Conservation (phyloP, 73 alveolate species). For the Paramecium biaurelia region DNA sequence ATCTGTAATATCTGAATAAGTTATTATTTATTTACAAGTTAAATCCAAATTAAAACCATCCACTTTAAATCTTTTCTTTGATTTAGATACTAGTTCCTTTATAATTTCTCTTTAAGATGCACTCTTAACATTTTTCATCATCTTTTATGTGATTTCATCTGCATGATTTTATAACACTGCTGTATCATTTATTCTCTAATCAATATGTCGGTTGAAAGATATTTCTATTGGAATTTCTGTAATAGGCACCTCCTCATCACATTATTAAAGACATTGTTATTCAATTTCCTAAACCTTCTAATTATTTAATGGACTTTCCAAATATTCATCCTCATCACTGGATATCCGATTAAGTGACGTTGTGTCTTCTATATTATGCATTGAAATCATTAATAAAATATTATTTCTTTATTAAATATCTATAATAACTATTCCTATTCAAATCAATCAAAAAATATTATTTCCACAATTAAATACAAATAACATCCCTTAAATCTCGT, state of each 20-base stretch:
- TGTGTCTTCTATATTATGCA: neutral
- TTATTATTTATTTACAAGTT: conserved; percentile 62
- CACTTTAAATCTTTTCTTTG: conserved; percentile 66
- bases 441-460: neutral
- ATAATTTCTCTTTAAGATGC: conserved; percentile 6
- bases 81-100: conserved; percentile 63
- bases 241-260: neutral
- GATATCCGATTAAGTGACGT: neutral
- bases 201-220: neutral
- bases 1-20: conserved; percentile 67
- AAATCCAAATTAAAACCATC: conserved; percentile 82
- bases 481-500: too few species aligned
- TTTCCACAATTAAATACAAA: neutral
- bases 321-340: neutral
- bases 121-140: neutral
- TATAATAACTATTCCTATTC: neutral
- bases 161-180: neutral
- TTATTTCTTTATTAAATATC: neutral
- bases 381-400: neutral
- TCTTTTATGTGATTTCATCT: neutral
- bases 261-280: neutral
- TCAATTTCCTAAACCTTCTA: neutral
- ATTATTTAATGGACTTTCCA: neutral
- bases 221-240: neutral
- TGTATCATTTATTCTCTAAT: neutral